These are phyloP conservation scores for Pseudocercospora fuligena DNA, from an alignment of 2,329 filamentous ascomycete species.

Conservation along the genomic window DNA sequence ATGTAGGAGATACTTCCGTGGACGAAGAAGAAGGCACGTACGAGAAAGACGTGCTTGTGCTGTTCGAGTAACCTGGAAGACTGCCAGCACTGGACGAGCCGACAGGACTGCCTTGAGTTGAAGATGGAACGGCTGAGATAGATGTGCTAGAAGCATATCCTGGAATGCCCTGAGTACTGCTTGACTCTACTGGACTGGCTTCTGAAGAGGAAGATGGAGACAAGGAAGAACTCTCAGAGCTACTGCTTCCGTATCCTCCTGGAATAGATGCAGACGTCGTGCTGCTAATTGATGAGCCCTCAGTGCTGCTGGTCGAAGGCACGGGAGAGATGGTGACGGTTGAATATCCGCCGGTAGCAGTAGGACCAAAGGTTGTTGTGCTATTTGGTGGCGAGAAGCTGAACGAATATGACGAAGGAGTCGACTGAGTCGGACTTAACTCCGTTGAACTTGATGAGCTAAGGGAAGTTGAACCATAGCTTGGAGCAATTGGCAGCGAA, in stretches of 20 bases:
- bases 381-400: constrained; percentile 11
- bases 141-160: background rate
- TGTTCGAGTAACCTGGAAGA: no score
- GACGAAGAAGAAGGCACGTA: constrained; percentile 7
- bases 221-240: background rate
- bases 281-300: background rate
- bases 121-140: background rate
- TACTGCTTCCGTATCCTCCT: background rate
- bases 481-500: constrained; percentile 4
- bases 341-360: background rate
- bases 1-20: background rate
- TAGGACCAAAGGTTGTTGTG: constrained; percentile 12
- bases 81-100: no score
- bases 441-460: constrained; percentile 12
- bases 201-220: constrained; percentile 1
- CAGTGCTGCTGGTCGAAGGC: background rate
- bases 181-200: background rate
- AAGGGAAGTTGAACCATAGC: constrained; percentile 12
- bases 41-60: background rate
- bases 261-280: background rate
- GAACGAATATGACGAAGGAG: constrained; percentile 8
- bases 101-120: background rate
- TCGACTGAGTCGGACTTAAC: constrained; percentile 2
- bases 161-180: background rate
- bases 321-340: background rate